These are phyloP conservation scores for Pythium guiyangense DNA, from an alignment of 352 stramenopile species.

Conservation along the genomic window DNA sequence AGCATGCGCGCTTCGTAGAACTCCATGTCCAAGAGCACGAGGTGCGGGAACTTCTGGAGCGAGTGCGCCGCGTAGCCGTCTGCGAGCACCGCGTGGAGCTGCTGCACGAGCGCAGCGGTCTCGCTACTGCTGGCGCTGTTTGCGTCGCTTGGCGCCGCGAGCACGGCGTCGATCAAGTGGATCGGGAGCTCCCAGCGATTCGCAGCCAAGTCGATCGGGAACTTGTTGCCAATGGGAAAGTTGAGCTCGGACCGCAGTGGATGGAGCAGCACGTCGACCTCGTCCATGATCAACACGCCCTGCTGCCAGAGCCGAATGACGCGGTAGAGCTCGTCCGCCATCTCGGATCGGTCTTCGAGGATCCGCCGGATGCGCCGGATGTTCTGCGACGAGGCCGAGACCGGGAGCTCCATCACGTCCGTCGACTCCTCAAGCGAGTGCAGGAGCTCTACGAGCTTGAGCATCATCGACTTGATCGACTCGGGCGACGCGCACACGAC, in stretches of 20 bases:
- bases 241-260: conserved; percentile 89
- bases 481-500: conserved; percentile 99
- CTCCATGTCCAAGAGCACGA: conserved; percentile 95
- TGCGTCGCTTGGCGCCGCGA: conserved; percentile 19
- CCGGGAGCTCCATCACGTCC: conserved; percentile 58
- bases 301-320: conserved; percentile 90
- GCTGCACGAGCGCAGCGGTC: conserved; percentile 23
- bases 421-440: conserved; percentile 87
- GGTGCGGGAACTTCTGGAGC: conserved; percentile 96
- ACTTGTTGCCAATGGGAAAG: conserved; percentile 91
- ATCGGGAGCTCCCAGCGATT: conserved; percentile 92
- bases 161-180: conserved; percentile 94
- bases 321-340: conserved; percentile 89
- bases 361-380: conserved; percentile 59
- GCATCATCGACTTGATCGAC: conserved; percentile 98
- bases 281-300: conserved; percentile 92
- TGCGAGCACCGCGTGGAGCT: conserved; percentile 88
- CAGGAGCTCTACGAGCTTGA: conserved; percentile 97
- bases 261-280: conserved; percentile 91
- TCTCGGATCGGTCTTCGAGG: conserved; percentile 77
- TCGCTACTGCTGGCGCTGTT: too few relatives aligned
- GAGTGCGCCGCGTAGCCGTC: conserved; percentile 92
- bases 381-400: conserved; percentile 64
- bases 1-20: conserved; percentile 95
- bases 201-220: conserved; percentile 85